Percentiles rank a stretch among this genome's conserved stretches.
Evolutionary conservation across 2,329 filamentous ascomycete genomes (phyloP).

Genomic region (Colletotrichum sp.): DNA sequence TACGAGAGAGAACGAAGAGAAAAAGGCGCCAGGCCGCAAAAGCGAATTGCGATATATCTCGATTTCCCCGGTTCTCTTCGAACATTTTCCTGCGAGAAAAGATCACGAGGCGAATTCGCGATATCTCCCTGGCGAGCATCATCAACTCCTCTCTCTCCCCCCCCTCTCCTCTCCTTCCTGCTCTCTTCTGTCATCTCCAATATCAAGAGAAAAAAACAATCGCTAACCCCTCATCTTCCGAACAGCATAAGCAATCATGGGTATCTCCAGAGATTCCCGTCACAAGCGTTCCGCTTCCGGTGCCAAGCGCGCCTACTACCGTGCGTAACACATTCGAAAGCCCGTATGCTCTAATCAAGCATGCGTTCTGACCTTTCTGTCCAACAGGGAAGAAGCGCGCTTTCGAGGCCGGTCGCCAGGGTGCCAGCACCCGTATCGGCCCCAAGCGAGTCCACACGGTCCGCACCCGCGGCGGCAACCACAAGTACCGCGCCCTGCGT

Average conservation of each 20-base stretch:
- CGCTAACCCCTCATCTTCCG: slow-evolving; percentile 29
- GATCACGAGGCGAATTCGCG: slow-evolving; percentile 8
- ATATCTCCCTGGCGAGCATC: neutral
- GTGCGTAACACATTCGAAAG: slow-evolving; percentile 72
- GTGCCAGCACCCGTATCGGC: slow-evolving; percentile 99
- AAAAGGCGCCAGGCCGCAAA: neutral
- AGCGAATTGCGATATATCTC: neutral
- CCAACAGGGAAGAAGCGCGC: slow-evolving; percentile 89
- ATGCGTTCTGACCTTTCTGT: slow-evolving; percentile 73
- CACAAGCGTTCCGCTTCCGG: slow-evolving; percentile 99
- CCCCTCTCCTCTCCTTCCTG: no score
- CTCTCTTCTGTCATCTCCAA: neutral
- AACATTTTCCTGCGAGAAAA: neutral
- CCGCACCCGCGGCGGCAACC: slow-evolving; percentile 97
- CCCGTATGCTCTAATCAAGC: slow-evolving; percentile 65
- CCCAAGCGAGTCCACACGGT: slow-evolving; percentile 95
- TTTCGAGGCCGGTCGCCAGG: slow-evolving; percentile 99
- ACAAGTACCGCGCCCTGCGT: slow-evolving; percentile 99
- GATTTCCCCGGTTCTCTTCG: neutral
- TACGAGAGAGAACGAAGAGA: neutral
- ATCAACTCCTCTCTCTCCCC: neutral
- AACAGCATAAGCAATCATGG: slow-evolving; percentile 83
- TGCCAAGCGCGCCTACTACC: slow-evolving; percentile 95
- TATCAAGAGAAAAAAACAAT: neutral
- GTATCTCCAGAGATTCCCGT: slow-evolving; percentile 99